Evolutionary conservation across 768 basidiomycete species (phyloP), one percentile per base, ranked within the genome.

Genomic region (Baorangia bicolor): DNA sequence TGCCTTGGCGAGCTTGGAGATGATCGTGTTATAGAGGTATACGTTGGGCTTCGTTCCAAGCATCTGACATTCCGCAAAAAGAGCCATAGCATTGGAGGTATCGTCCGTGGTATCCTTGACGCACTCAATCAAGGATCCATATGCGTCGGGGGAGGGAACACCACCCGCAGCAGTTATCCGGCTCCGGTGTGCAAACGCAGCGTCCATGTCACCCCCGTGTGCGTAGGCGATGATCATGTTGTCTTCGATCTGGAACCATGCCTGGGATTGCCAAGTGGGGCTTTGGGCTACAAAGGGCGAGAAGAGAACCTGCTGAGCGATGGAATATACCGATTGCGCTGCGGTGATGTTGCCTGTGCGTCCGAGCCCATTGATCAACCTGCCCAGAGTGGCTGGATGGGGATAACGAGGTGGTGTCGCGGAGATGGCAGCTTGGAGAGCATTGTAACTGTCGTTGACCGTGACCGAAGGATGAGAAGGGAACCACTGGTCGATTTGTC

Each of bases 81-180:
- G 81, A 30, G 84, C 80, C 71, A 94, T 77, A 0, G 94, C 95
- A 59, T 94, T 91, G 4, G 86, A 81, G 0, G 94, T 88, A 64
- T 98, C 96, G 71, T 98, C 96, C 12, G 97, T 98, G 21, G 96
- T 97, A 61, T 98, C 94, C 73, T 90, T 92, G 63, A 92, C 84
- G 57, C 83, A 80, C 39, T 87, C 81, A 58, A 99, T 94, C 64
- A 98, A 79, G 5, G 91, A 89, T 6, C 91, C 96, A 66, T 98
- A 99, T 0, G 94, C 89, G 53, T 98, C 93, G 1, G 94, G 88
- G 0, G 83, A 86, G 6, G 95, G 95, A 2, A 85, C 80, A 13
- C 84, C 80, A 0, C 91, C 90, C 20, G 87, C 82, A 49, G 88
- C 81, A 20, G 96, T 76, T 33, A 99, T 85, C 42, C 92, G 81